Evolutionary conservation across 768 basidiomycete genomes (phyloP).

Genomic region (Serpula lacrymans): DNA sequence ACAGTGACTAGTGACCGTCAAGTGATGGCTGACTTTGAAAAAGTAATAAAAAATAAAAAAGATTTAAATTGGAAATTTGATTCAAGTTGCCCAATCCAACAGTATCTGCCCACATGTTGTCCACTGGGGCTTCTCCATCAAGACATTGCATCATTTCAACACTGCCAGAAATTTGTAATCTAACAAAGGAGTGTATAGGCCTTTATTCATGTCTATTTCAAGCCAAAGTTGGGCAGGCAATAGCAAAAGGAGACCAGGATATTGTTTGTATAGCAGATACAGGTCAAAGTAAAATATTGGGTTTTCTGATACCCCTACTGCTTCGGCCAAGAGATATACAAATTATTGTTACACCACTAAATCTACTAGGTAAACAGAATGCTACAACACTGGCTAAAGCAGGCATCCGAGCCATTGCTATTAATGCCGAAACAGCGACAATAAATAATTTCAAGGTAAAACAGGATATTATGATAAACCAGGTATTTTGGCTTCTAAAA

Average conservation of each 20-base stretch:
- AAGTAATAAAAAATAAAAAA: too few species aligned
- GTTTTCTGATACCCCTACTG: conserved; percentile 30
- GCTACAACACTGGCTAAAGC: conserved; percentile 5
- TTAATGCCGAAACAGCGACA: conserved; percentile 15
- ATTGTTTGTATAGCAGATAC: conserved; percentile 23
- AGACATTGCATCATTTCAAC: too few species aligned
- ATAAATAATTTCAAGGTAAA: conserved; percentile 14
- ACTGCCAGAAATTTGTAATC: too few species aligned
- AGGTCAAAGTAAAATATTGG: conserved; percentile 28
- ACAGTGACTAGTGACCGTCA: too few species aligned
- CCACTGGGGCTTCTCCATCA: too few species aligned
- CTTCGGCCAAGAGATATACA: conserved; percentile 15
- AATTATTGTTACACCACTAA: conserved; percentile 23
- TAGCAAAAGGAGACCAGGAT: conserved; percentile 16
- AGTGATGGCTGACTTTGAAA: too few species aligned
- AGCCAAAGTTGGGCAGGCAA: conserved; percentile 10
- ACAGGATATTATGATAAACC: too few species aligned
- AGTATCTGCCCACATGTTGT: too few species aligned
- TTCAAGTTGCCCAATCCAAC: too few species aligned
- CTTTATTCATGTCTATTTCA: conserved; percentile 20
- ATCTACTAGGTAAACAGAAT: conserved; percentile 22
- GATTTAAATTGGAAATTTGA: too few species aligned
- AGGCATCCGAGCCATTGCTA: conserved; percentile 14
- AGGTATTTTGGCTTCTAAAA: too few species aligned
- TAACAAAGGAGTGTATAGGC: too few species aligned